Percentiles rank a stretch among this genome's conserved stretches.
Evolutionary conservation across 2,329 filamentous ascomycete species (phyloP).

Genomic region (Plenodomus tracheiphilus): DNA sequence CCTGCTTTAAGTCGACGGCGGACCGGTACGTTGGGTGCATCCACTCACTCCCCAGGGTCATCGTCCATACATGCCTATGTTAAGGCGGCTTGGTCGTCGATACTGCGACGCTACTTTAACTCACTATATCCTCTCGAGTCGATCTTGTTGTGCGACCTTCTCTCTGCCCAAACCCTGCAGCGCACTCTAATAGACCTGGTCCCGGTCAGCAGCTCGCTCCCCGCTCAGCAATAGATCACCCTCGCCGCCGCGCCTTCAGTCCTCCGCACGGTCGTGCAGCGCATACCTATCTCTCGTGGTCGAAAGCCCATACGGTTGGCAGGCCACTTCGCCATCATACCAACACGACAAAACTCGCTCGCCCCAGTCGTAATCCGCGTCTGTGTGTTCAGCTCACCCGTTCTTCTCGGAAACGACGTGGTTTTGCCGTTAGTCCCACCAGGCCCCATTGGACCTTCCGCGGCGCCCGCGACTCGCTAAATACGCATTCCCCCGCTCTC

Average conservation of each 20-base stretch:
- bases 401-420: constrained; percentile 22
- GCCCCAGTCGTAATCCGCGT: constrained; percentile 16
- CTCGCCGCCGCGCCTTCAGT: background rate
- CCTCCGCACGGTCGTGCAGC: constrained; percentile 28
- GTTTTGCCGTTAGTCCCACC: constrained; percentile 32
- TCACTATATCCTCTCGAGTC: constrained; percentile 36
- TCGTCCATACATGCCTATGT: constrained; percentile 30
- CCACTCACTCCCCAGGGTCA: constrained; percentile 29
- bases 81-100: constrained; percentile 31
- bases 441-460: constrained; percentile 32
- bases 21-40: constrained; percentile 31
- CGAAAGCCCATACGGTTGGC: constrained; percentile 20
- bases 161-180: constrained; percentile 14
- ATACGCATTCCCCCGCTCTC: constrained; percentile 37
- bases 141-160: constrained; percentile 36
- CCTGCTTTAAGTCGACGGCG: constrained; percentile 36
- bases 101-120: constrained; percentile 40
- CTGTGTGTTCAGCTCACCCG: constrained; percentile 20
- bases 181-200: constrained; percentile 33
- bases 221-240: constrained; percentile 32
- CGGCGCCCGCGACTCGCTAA: constrained; percentile 41
- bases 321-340: constrained; percentile 11
- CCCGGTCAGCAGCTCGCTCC: constrained; percentile 39
- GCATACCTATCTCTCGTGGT: constrained; percentile 20
- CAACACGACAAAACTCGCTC: constrained; percentile 12